These are phyloP conservation scores for Mycena kentingensis DNA, from an alignment of 768 basidiomycete species.

Conservation along the genomic window DNA sequence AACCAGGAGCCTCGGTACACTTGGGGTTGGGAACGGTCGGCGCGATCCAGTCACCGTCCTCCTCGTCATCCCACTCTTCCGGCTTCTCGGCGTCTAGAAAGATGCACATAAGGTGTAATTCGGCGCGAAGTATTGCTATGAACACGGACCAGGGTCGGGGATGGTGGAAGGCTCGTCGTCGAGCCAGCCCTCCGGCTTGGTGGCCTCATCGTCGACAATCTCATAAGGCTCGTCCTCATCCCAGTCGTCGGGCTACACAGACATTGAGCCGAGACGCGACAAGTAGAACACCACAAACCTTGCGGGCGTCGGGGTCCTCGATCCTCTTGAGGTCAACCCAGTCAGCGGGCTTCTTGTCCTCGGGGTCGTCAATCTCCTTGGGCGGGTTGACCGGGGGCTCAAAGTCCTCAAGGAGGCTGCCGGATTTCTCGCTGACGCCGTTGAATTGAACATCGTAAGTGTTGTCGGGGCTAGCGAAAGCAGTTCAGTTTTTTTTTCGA, in stretches of 20 bases:
- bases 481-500: not conserved
- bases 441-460: slow-evolving; percentile 92
- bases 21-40: slow-evolving; percentile 89
- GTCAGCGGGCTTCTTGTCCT: slow-evolving; percentile 85
- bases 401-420: slow-evolving; percentile 91
- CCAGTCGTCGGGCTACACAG: slow-evolving; percentile 85
- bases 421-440: slow-evolving; percentile 76
- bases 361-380: slow-evolving; percentile 90
- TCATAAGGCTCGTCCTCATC: slow-evolving; percentile 96
- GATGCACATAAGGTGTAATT: not conserved
- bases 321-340: slow-evolving; percentile 95
- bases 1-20: slow-evolving; percentile 88
- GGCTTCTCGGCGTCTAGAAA: slow-evolving; percentile 84
- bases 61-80: slow-evolving; percentile 99
- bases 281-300: slow-evolving; percentile 52
- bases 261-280: slow-evolving; percentile 1
- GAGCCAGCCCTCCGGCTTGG: slow-evolving; percentile 94
- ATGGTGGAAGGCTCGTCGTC: slow-evolving; percentile 79
- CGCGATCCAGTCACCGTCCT: slow-evolving; percentile 98
- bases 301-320: slow-evolving; percentile 77
- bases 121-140: not conserved
- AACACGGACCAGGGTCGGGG: slow-evolving; percentile 77
- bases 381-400: slow-evolving; percentile 90
- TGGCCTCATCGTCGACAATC: slow-evolving; percentile 83
- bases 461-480: slow-evolving; percentile 76